phyloP scores from a whole-genome alignment of 352 stramenopile species.

The Globisporangium polare region DNA sequence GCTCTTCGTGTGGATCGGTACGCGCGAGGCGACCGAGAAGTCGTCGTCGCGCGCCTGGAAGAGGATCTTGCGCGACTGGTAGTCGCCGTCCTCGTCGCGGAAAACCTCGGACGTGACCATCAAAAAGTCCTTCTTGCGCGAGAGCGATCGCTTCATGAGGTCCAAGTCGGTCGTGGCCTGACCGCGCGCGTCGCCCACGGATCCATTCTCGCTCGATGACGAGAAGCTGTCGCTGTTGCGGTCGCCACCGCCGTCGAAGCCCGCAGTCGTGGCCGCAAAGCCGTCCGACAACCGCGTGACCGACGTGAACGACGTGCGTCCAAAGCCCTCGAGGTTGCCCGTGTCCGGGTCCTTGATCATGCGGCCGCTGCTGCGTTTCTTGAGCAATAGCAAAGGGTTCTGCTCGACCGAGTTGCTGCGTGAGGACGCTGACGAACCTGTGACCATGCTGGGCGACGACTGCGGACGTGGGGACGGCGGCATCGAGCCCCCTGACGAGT shows the following conservation, averaged over 20 bases:
- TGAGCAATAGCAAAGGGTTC: slow-evolving; percentile 30
- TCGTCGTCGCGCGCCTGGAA: slow-evolving; percentile 85
- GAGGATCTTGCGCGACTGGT: slow-evolving; percentile 85
- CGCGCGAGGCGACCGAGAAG: slow-evolving; percentile 79
- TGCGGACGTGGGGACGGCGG: slow-evolving; percentile 23
- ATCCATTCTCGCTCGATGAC: slow-evolving; percentile 32
- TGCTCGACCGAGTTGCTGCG: slow-evolving; percentile 47
- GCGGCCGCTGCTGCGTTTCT: slow-evolving; percentile 50
- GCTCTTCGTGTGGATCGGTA: slow-evolving; percentile 66
- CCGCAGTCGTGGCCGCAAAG: slow-evolving; percentile 20
- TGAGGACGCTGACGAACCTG: slow-evolving; percentile 4
- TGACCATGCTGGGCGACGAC: slow-evolving; percentile 32
- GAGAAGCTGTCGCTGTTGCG: slow-evolving; percentile 40
- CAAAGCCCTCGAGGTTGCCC: slow-evolving; percentile 52
- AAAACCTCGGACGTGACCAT: slow-evolving; percentile 91
- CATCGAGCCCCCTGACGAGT: slow-evolving; percentile 28
- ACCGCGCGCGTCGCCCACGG: slow-evolving; percentile 1
- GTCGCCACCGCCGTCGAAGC: slow-evolving; percentile 14
- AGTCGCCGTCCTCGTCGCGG: slow-evolving; percentile 77
- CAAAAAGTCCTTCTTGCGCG: slow-evolving; percentile 86
- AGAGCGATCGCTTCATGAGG: slow-evolving; percentile 80
- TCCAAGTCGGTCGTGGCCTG: slow-evolving; percentile 51
- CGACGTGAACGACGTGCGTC: slow-evolving; percentile 72
- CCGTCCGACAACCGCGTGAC: slow-evolving; percentile 57
- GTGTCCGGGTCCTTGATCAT: slow-evolving; percentile 24